Percentiles rank a stretch among this genome's conserved stretches.
phyloP scores from a whole-genome alignment of 176 grass and related monocot species.

The Elaeis guineensis region DNA sequence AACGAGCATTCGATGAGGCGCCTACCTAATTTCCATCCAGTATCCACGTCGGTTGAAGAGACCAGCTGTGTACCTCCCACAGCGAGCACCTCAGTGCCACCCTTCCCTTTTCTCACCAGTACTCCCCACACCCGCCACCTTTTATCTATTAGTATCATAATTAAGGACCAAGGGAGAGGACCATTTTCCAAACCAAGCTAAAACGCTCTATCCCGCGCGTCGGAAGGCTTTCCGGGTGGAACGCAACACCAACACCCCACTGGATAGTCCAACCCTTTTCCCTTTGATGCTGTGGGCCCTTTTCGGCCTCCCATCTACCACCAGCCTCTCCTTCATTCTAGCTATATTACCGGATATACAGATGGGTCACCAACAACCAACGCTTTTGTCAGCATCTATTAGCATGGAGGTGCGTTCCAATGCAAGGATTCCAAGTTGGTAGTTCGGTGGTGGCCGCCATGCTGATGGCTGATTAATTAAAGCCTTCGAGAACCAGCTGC shows the following conservation, averaged over 20 bases:
- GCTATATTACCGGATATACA: too few relatives aligned
- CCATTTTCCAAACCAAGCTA: too few relatives aligned
- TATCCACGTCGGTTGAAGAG: not conserved
- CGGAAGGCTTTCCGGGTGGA: too few relatives aligned
- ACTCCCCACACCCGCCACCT: not conserved
- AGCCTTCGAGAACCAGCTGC: not conserved
- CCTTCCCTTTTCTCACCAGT: not conserved
- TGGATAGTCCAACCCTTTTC: too few relatives aligned
- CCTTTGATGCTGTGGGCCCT: too few relatives aligned
- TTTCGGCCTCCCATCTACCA: too few relatives aligned
- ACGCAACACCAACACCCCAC: too few relatives aligned
- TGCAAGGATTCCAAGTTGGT: constrained; percentile 1
- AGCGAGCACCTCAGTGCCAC: not conserved
- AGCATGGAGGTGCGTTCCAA: not conserved
- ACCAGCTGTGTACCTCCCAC: not conserved
- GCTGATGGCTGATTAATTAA: not conserved
- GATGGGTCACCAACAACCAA: not conserved
- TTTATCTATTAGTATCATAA: too few relatives aligned
- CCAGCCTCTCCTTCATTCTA: not conserved
- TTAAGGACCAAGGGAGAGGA: too few relatives aligned
- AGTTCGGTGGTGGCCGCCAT: not conserved
- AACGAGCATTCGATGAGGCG: too few relatives aligned
- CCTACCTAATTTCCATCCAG: too few relatives aligned
- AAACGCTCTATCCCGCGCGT: too few relatives aligned
- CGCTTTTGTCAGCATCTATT: not conserved